Conservation (phyloP, 345 rosid genomes). For the Combretum micranthum region DNA sequence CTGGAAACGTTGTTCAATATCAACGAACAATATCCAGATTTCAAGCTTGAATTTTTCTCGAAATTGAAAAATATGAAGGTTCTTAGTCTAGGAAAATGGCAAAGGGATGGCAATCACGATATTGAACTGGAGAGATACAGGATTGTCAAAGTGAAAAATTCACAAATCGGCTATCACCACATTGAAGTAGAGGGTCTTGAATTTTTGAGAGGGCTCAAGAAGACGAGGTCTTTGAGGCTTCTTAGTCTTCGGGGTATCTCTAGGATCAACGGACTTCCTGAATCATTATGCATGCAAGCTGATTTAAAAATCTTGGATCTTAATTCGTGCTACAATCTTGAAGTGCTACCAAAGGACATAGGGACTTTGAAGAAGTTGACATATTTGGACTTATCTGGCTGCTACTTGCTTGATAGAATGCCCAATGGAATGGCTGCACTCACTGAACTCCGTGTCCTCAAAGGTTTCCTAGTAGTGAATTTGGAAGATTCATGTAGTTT, state of each 20-base stretch:
- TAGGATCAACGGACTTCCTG: conserved; percentile 27
- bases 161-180: no score
- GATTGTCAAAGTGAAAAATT: no score
- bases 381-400: conserved; percentile 39
- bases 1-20: conserved; percentile 15
- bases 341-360: no score
- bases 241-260: conserved; percentile 58
- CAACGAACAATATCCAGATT: no score
- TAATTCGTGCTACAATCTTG: conserved; percentile 44
- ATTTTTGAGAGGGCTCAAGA: conserved; percentile 11
- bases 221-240: no score
- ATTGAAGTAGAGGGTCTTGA: conserved; percentile 3
- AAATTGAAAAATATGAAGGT: conserved; percentile 9
- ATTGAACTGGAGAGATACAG: no score
- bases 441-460: conserved; percentile 37
- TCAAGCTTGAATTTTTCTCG: no score
- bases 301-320: conserved; percentile 47
- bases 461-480: conserved; percentile 46
- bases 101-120: conserved; percentile 11
- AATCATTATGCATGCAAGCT: conserved; percentile 19
- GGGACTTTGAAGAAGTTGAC: conserved; percentile 29
- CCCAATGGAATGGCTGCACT: conserved; percentile 37
- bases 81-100: conserved; percentile 10
- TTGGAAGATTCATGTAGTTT: conserved; percentile 14
- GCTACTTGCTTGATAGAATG: conserved; percentile 41